Evolutionary conservation across 1,284 basidiomycete species (phyloP), one percentile per base, ranked within the genome.

Genomic region (Pseudozyma hubeiensis): DNA sequence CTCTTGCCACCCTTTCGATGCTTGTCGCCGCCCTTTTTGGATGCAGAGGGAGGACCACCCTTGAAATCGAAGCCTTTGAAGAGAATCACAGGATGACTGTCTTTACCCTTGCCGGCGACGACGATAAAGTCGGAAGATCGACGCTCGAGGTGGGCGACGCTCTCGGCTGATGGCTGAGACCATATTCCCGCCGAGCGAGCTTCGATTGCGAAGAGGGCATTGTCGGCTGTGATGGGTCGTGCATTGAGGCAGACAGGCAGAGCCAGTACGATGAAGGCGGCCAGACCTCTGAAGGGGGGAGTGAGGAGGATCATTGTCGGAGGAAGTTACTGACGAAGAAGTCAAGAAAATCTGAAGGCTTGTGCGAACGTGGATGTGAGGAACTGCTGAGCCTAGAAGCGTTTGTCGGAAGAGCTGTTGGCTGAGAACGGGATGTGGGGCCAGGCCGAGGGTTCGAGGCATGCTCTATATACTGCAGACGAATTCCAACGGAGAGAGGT

Each of bases 61-160:
- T 56, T 53, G 64, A 66, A 47, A 16, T 52, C 46, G 44, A 56
- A 14, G 24, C 34, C 54, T 8, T 67, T 53, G 41, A 67, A 41
- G n/a, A 41, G 51, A 33, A 53, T 39, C 11, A 39, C 30, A 7
- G 33, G 14, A 13, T 29, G 35, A 14, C 49, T 53, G 17, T 24
- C 54, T 24, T 61, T 58, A 41, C 41, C 64, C 30, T 46, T 50
- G 35, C 44, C 58, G 24, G 53, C 10, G 30, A 62, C 4, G 40
- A 67, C 13, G 19, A 67, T 41, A 30, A 62, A 49, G 39, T 61
- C 64, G 46, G 53, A 58, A 41, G 45, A 53, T 16, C 64, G 58
- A 50, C 35, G 35, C 52, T 55, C 52, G 53, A 65, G 56, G 45
- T 49, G 34, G 55, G 33, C 43, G 19, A 47, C 24, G 11, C 31